Evolutionary conservation across 805 yeast genomes (phyloP), one percentile per base, ranked within the genome.

Genomic region (Cyberlindnera mycetangii): DNA sequence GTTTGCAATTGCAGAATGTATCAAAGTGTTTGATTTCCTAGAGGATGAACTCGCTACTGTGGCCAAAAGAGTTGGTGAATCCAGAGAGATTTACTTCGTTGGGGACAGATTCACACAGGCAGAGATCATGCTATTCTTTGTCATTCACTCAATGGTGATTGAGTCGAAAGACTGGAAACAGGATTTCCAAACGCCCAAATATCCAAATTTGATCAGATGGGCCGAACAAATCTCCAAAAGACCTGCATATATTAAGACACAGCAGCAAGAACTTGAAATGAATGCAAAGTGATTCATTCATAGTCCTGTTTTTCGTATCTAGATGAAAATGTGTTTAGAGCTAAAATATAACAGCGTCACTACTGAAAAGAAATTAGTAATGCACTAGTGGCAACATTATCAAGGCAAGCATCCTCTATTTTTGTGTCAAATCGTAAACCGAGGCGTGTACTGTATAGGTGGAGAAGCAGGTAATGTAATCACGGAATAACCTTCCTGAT

Each of bases 91-190:
- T 7, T 77, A 58, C 51, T 70, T 78, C 51, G 80, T 75, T n/a
- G 79, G 74, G 8, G 65, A 69, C 24, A 66, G 67, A 46, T 58
- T 78, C 20, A 66, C 78, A 12, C 81, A 64, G 4, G 83, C 82
- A 14, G 83, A 78, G 50, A 71, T 83, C 41, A 70, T 79, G 45
- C 59, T 79, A 51, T 56, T 67, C 1, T 80, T 73, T 62, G 49
- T 11, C 61, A 59, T 56, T 63, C 61, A 32, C 37, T 39, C 32
- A 36, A 65, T 41, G 28, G 44, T 28, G 47, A 52, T 47, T 54
- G 58, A 61, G 25, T 51, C 27, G 31, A 53, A 44, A 37, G 37
- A 22, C 17, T 22, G 6, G 31, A 22, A 6, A 7, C 14, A 21
- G 5, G 16, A 5, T 8, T 32, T 37, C 21, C 25, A 37, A 10